Conservation (phyloP, 192 early-diverging fungal species). For the Backusella australiensis region DNA sequence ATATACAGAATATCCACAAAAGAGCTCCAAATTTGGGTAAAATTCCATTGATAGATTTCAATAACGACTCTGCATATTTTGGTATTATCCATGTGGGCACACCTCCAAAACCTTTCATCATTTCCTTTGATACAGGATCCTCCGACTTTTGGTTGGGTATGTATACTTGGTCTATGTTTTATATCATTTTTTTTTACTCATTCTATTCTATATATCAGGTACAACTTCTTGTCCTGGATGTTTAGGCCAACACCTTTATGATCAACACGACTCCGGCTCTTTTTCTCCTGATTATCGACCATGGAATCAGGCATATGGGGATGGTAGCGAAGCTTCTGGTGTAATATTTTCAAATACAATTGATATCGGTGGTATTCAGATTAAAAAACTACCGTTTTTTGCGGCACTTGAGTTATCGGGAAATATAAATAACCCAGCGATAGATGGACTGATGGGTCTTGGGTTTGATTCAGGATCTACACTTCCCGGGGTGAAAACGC, state of each 20-base stretch:
- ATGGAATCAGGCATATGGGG: constrained; percentile 18
- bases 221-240: constrained; percentile 29
- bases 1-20: not conserved
- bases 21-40: not conserved
- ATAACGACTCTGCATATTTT: constrained; percentile 53
- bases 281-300: constrained; percentile 45
- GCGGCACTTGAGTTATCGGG: constrained; percentile 13
- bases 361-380: constrained; percentile 23
- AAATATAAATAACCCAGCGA: constrained; percentile 9
- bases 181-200: not conserved
- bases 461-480: constrained; percentile 42
- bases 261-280: constrained; percentile 49
- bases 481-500: constrained; percentile 38
- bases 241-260: constrained; percentile 12
- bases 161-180: not conserved
- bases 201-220: not conserved
- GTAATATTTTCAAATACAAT: constrained; percentile 1
- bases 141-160: constrained; percentile 60
- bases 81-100: constrained; percentile 58
- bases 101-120: constrained; percentile 60
- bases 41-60: constrained; percentile 5
- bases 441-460: constrained; percentile 62
- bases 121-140: constrained; percentile 68
- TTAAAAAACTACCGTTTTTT: constrained; percentile 26
- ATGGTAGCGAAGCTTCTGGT: not conserved